A percentile compares a stretch with the other conserved stretches of the same genome.
Conservation (phyloP, 148 eudicot genomes). For the Rhododendron williamsianum region DNA sequence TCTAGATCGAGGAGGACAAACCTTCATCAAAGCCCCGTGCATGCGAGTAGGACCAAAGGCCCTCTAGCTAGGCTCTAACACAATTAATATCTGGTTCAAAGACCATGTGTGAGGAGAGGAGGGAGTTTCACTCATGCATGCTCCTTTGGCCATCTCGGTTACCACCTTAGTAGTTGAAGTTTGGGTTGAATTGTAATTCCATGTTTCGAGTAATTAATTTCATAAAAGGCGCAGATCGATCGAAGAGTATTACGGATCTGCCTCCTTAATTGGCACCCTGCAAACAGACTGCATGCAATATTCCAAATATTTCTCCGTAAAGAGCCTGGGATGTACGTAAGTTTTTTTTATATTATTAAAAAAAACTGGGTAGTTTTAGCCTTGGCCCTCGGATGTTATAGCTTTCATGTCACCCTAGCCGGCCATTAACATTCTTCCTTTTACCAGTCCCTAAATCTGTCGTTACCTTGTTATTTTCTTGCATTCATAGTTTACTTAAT, state of each 20-base stretch:
- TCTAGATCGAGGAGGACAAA: too few relatives aligned
- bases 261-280: too few relatives aligned
- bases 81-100: too few relatives aligned
- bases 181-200: not conserved
- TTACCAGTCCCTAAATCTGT: not conserved
- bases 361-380: too few relatives aligned
- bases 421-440: not conserved
- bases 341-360: too few relatives aligned
- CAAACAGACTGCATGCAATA: too few relatives aligned
- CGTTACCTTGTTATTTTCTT: not conserved
- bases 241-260: not conserved
- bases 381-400: not conserved
- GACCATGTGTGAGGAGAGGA: not conserved
- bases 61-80: too few relatives aligned
- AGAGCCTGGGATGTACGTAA: too few relatives aligned
- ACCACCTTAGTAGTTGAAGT: not conserved
- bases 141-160: not conserved
- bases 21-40: too few relatives aligned
- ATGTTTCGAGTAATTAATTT: not conserved
- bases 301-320: too few relatives aligned
- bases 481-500: not conserved
- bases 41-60: too few relatives aligned
- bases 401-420: not conserved
- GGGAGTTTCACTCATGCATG: not conserved
- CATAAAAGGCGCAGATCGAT: not conserved